These are phyloP conservation scores for Bauhinia variegata DNA, from an alignment of 306 rosid genomes.

Conservation along the genomic window DNA sequence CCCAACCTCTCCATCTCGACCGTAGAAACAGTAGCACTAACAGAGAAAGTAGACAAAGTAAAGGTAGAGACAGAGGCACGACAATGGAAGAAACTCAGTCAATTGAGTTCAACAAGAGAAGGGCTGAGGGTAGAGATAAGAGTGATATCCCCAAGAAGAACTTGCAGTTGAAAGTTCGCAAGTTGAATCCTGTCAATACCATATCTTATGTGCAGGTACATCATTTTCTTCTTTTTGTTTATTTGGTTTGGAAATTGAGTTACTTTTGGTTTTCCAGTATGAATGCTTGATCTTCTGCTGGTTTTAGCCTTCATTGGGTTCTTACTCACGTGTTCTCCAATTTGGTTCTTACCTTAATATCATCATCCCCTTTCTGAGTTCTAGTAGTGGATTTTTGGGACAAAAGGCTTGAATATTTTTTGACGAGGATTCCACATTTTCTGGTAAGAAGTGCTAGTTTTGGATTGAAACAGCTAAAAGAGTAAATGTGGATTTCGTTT, in stretches of 20 bases:
- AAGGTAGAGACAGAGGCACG: not conserved
- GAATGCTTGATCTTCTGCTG: not conserved
- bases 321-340: not conserved
- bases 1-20: conserved; percentile 29
- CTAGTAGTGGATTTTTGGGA: not conserved
- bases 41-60: conserved; percentile 26
- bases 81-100: conserved; percentile 49
- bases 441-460: too few species aligned
- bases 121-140: conserved; percentile 74
- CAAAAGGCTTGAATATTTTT: not conserved
- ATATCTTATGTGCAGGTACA: conserved; percentile 73
- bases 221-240: not conserved
- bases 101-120: conserved; percentile 64
- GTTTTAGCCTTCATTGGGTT: not conserved
- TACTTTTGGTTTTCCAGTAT: too few species aligned
- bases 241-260: not conserved
- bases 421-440: not conserved
- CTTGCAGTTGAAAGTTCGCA: conserved; percentile 60
- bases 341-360: not conserved
- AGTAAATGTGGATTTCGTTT: not conserved
- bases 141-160: conserved; percentile 49
- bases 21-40: conserved; percentile 43
- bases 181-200: conserved; percentile 73
- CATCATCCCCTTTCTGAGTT: not conserved
- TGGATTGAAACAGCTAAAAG: not conserved